phyloP scores from a whole-genome alignment of 2,329 filamentous ascomycete genomes.

The Neoscytalidium dimidiatum region DNA sequence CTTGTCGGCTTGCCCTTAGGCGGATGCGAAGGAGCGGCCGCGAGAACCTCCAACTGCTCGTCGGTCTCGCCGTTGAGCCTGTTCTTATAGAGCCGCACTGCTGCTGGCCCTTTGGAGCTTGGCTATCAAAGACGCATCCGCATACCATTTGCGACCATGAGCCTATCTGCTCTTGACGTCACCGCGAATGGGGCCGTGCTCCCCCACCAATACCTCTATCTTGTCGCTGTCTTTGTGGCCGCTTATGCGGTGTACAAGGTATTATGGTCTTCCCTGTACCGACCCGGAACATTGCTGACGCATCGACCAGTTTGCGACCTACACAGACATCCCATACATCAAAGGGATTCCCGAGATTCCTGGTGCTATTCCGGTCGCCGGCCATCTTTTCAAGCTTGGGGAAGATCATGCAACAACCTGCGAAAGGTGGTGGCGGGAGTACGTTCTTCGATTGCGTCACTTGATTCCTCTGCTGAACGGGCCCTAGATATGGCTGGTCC shows the following conservation, averaged over 20 bases:
- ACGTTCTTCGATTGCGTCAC: constrained; percentile 10
- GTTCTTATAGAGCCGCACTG: background rate
- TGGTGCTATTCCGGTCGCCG: constrained; percentile 51
- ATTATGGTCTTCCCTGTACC: background rate
- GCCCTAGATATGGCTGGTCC: constrained; percentile 47
- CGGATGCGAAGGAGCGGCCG: background rate
- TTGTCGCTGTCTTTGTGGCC: background rate
- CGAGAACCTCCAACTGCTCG: background rate
- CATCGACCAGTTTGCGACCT: constrained; percentile 23
- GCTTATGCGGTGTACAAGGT: constrained; percentile 11
- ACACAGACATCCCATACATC: constrained; percentile 54
- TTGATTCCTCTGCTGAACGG: constrained; percentile 25
- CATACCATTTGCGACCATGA: constrained; percentile 1
- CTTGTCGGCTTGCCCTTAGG: background rate
- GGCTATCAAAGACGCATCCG: background rate
- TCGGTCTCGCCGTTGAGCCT: constrained; percentile 1
- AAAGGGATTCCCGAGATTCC: constrained; percentile 54
- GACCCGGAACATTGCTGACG: background rate
- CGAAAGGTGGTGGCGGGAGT: constrained; percentile 52
- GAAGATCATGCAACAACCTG: constrained; percentile 57
- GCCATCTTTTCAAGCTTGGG: constrained; percentile 54
- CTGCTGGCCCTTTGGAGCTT: background rate
- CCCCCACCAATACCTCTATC: constrained; percentile 4
- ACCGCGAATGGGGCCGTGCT: constrained; percentile 1
- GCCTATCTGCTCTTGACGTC: constrained; percentile 8